Base-by-base conservation (phyloP, 495 filamentous ascomycete species). In the Penicillium atrosanguineum region DNA sequence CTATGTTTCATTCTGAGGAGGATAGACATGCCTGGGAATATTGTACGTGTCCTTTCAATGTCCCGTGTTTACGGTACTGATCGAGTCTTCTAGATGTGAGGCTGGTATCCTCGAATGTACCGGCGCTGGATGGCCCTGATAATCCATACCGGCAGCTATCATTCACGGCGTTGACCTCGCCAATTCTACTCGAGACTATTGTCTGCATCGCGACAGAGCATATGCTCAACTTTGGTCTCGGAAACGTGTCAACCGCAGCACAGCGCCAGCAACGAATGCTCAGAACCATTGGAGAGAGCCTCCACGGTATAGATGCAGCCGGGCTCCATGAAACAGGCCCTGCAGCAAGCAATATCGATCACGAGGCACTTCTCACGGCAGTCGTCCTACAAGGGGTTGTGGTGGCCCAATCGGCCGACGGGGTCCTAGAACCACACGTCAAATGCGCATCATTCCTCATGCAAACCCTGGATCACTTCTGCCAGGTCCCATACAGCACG, bases 61-160 rank as follows among this genome's bases (percentile, higher is more conserved):
- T 1, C 18, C 19, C 25, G 8, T 21, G 9, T 31, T 9, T 20
- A 28, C 21, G 31, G 36, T 16, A 53, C 41, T 42, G 12, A 47
- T 2, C 20, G 2, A 3, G 21, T 8, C 6, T 36, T 21, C 21
- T 11, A 67, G 62, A 67, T 19, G 46, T 67, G 51, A 65, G 59
- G 34, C 50, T 67, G 12, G 64, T 67, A 2, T 62, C 64, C 14
- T 60, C 61, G 11, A 67, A 64, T 26, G 62, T 65, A 4, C 64
- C 64, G 6, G 64, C 64, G 4, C 29, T 67, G 28, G 64, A 67
- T 31, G 64, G 64, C 4, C 64, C 64, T 3, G 59, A 64, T 3
- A 67, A 67, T 38, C 64, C 64, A 15, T 67, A 67, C 52, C 59
- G 61, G n/a, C 59, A 62, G 15, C 21, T 67, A n/a, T 67, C 64